These are phyloP conservation scores for Mycena chlorophos DNA, from an alignment of 768 basidiomycete genomes.

Conservation along the genomic window DNA sequence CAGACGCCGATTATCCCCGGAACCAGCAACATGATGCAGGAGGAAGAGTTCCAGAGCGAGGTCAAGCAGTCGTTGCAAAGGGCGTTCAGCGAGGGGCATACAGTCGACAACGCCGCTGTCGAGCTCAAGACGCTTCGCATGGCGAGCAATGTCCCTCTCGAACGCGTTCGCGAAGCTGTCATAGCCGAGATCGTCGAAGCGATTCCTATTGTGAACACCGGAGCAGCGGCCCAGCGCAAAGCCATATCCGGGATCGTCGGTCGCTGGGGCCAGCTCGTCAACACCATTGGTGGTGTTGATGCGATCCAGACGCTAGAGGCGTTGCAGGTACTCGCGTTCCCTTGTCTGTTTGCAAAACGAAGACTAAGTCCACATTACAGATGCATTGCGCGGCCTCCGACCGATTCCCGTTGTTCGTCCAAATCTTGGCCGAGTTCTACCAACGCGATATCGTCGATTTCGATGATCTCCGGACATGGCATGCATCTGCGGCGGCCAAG, in stretches of 20 bases:
- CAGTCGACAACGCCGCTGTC: conserved; percentile 88
- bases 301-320: conserved; percentile 75
- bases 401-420: conserved; percentile 74
- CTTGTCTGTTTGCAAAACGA: neutral
- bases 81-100: conserved; percentile 89
- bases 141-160: conserved; percentile 90
- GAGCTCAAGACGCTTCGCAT: conserved; percentile 96
- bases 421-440: conserved; percentile 83
- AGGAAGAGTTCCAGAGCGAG: conserved; percentile 74
- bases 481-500: conserved; percentile 54
- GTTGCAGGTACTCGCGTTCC: conserved; percentile 60
- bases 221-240: conserved; percentile 56
- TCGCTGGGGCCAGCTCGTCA: conserved; percentile 83
- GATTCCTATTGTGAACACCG: conserved; percentile 62
- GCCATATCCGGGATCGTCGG: conserved; percentile 63
- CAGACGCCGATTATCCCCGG: neutral
- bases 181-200: conserved; percentile 78
- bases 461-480: conserved; percentile 88
- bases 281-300: conserved; percentile 81
- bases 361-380: conserved; percentile 34
- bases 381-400: conserved; percentile 63
- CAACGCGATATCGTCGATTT: conserved; percentile 91
- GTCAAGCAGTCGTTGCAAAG: conserved; percentile 85
- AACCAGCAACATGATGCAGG: conserved; percentile 37
- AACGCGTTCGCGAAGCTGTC: conserved; percentile 86